Base-by-base conservation (phyloP, 2,329 filamentous ascomycete genomes). In the Ophiocordyceps sinensis region DNA sequence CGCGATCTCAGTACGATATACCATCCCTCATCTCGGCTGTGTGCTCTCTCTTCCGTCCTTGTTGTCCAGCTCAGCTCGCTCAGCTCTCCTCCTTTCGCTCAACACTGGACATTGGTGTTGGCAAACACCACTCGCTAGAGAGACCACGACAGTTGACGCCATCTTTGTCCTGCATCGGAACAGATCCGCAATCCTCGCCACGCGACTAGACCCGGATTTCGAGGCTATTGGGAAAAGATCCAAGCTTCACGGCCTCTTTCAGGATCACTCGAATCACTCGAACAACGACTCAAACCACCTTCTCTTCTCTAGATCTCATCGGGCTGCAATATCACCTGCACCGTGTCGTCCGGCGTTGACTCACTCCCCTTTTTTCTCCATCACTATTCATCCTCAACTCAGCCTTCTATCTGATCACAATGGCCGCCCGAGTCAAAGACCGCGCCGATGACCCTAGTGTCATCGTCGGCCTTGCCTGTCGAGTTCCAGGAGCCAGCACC, bases 401-500 rank as follows among this genome's bases (percentile, higher is more conserved):
- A 29, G 23, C 26, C n/a, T 14, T n/a, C 11, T 14, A 23, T 37
- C 15, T 31, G 34, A 37, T 43, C 47, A 46, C 38, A 39, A 51
- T 51, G 48, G 42, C 45, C 43, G 19, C 38, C 38, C 30, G 23
- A 30, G 28, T 19, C 30, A 38, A 41, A 30, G 21, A 10, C 17
- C 37, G 38, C 36, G 44, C 26, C 31, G 41, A 45, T 29, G 57
- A 61, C 42, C 56, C 55, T 3, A 50, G 53, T 26, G 58, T 56
- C 37, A 53, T 61, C 19, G 47, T 60, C 36, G 58, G 58, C 8
- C 42, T 59, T 23, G 53, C 52, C 19, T 55, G 57, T 28, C 47
- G 49, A 13, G 53, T 58, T 23, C 53, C 57, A 3, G 50, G 55
- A 13, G 54, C 53, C 28, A 53, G 48, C 31, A 41, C 49, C 21